A percentile compares a stretch with the other conserved stretches of the same genome.
These are phyloP conservation scores for Claviceps humidiphila DNA, from an alignment of 2,329 filamentous ascomycete species.

Conservation along the genomic window DNA sequence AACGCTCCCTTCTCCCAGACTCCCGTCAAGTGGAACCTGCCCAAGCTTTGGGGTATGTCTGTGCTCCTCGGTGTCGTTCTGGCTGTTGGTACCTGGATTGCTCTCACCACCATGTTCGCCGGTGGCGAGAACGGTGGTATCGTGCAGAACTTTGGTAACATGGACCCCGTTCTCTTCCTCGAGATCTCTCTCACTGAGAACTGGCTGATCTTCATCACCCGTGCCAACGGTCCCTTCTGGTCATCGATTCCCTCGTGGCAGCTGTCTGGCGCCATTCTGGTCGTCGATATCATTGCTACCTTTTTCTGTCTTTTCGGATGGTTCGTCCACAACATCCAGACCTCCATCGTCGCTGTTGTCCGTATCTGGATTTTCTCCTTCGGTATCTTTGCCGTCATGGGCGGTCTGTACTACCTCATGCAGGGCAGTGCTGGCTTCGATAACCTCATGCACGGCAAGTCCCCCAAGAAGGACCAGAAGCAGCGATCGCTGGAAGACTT, in stretches of 20 bases:
- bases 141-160: slow-evolving; percentile 74
- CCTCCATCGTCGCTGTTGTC: slow-evolving; percentile 71
- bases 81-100: slow-evolving; percentile 76
- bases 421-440: slow-evolving; percentile 73
- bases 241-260: slow-evolving; percentile 82
- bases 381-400: slow-evolving; percentile 76
- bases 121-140: slow-evolving; percentile 62
- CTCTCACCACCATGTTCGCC: slow-evolving; percentile 72
- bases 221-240: slow-evolving; percentile 87
- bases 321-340: slow-evolving; percentile 52
- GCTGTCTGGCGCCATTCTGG: slow-evolving; percentile 60
- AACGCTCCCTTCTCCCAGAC: slow-evolving; percentile 77
- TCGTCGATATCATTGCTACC: slow-evolving; percentile 75
- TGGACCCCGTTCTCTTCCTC: slow-evolving; percentile 75
- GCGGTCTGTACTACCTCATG: slow-evolving; percentile 60
- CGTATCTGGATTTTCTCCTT: slow-evolving; percentile 88
- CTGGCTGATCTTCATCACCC: slow-evolving; percentile 94
- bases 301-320: slow-evolving; percentile 78
- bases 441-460: slow-evolving; percentile 88
- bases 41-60: slow-evolving; percentile 88
- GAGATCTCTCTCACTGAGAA: slow-evolving; percentile 86
- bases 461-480: slow-evolving; percentile 67
- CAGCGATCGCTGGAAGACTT: slow-evolving; percentile 83
- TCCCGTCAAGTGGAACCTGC: slow-evolving; percentile 90
- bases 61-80: slow-evolving; percentile 71